Percentiles rank a stretch among this genome's conserved stretches.
phyloP scores from a whole-genome alignment of 2,329 filamentous ascomycete species.

The Cladosporium velox region DNA sequence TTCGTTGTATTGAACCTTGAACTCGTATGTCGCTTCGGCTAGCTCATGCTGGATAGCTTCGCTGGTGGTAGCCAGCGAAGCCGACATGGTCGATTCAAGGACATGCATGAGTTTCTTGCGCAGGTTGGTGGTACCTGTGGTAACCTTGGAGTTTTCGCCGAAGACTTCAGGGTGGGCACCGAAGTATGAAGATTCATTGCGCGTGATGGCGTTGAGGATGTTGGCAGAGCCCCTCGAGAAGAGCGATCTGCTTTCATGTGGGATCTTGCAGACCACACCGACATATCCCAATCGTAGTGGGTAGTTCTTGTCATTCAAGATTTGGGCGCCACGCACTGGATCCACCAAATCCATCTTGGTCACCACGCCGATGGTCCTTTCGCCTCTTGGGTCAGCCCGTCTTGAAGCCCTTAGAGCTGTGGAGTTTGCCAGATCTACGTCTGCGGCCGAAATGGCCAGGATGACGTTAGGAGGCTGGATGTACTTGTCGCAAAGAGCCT shows the following conservation, averaged over 20 bases:
- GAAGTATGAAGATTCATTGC: conserved; percentile 88
- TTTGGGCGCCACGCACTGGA: conserved; percentile 70
- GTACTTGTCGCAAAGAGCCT: conserved; percentile 96
- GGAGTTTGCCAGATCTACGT: conserved; percentile 96
- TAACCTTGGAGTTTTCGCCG: conserved; percentile 69
- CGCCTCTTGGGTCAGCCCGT: conserved; percentile 88
- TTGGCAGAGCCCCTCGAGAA: conserved; percentile 83
- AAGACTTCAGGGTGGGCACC: conserved; percentile 79
- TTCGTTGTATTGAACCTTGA: conserved; percentile 99
- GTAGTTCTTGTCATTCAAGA: conserved; percentile 88
- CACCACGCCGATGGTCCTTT: conserved; percentile 96
- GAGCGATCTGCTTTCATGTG: conserved; percentile 63
- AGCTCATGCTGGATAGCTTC: conserved; percentile 93
- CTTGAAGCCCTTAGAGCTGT: conserved; percentile 87
- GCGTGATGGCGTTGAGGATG: conserved; percentile 76
- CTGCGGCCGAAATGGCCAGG: conserved; percentile 92
- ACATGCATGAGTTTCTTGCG: conserved; percentile 97
- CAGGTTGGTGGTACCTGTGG: conserved; percentile 80
- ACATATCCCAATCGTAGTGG: conserved; percentile 94
- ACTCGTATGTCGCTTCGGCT: conserved; percentile 96
- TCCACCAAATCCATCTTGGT: conserved; percentile 99
- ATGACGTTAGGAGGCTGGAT: conserved; percentile 96
- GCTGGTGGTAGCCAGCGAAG: conserved; percentile 82
- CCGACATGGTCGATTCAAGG: conserved; percentile 94
- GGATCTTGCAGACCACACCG: conserved; percentile 85